Evolutionary conservation across 139 green algal species (phyloP).

Genomic region (Ettlia oleoabundans): DNA sequence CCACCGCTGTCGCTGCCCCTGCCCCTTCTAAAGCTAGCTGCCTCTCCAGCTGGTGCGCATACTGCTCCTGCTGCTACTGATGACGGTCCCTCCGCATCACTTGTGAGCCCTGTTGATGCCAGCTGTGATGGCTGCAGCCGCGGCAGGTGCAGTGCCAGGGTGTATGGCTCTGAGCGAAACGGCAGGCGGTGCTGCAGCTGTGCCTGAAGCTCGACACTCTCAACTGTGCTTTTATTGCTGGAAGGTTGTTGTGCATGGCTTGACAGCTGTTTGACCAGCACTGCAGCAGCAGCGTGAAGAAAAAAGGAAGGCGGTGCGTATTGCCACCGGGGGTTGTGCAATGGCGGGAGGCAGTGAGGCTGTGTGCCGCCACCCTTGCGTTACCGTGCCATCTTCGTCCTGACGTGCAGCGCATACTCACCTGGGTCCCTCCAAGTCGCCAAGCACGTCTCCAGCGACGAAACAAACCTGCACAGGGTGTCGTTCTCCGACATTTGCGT

Average conservation of each 20-base stretch:
- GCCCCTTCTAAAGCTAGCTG: constrained; percentile 17
- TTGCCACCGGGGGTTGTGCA: too few relatives aligned
- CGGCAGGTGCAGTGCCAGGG: constrained; percentile 65
- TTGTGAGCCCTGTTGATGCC: not conserved
- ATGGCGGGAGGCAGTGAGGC: constrained; percentile 19
- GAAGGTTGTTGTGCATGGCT: too few relatives aligned
- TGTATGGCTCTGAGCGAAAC: constrained; percentile 61
- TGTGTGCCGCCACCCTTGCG: too few relatives aligned
- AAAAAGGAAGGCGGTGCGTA: too few relatives aligned
- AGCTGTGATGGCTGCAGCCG: constrained; percentile 22
- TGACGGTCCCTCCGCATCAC: too few relatives aligned
- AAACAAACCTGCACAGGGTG: constrained; percentile 33
- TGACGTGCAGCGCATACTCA: not conserved
- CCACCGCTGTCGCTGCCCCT: constrained; percentile 23
- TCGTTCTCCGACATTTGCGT: constrained; percentile 48
- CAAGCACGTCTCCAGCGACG: constrained; percentile 32
- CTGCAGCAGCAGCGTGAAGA: too few relatives aligned
- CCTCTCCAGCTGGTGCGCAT: not conserved
- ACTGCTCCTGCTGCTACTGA: too few relatives aligned
- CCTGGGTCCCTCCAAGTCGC: constrained; percentile 8
- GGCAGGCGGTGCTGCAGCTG: constrained; percentile 62
- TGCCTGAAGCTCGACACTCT: not conserved
- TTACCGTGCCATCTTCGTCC: too few relatives aligned
- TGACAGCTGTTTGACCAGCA: too few relatives aligned
- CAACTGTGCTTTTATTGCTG: constrained; percentile 42